Evolutionary conservation across 495 filamentous ascomycete genomes (phyloP).

Genomic region (Coniosporium apollinis): DNA sequence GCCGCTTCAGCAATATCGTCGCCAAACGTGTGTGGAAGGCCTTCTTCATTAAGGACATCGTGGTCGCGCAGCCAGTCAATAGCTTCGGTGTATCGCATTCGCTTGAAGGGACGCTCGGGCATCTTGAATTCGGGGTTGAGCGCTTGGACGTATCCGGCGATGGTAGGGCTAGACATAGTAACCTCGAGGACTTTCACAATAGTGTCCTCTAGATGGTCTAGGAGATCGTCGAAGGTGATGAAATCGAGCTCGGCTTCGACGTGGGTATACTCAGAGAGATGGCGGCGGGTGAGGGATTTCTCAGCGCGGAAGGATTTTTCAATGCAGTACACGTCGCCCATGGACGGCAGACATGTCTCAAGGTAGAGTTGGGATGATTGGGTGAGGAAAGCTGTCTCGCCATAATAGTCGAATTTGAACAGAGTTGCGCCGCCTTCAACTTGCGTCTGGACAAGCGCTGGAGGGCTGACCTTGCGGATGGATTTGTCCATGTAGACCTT

Average conservation of each 20-base stretch:
- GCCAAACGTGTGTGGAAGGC: slow-evolving; percentile 73
- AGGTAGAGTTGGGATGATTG: slow-evolving; percentile 98
- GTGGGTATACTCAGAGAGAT: slow-evolving; percentile 93
- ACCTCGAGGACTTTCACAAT: slow-evolving; percentile 77
- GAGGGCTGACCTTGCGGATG: slow-evolving; percentile 75
- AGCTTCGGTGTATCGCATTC: slow-evolving; percentile 90
- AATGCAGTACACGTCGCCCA: slow-evolving; percentile 93
- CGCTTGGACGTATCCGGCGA: slow-evolving; percentile 50
- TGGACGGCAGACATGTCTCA: slow-evolving; percentile 77
- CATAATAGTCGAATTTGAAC: slow-evolving; percentile 91
- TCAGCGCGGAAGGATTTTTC: slow-evolving; percentile 98
- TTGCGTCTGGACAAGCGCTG: slow-evolving; percentile 96
- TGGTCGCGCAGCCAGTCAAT: slow-evolving; percentile 85
- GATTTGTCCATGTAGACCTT: slow-evolving; percentile 62
- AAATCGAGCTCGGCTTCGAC: slow-evolving; percentile 95
- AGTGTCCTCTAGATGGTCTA: slow-evolving; percentile 75
- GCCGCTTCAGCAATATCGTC: slow-evolving; percentile 98
- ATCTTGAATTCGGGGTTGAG: slow-evolving; percentile 80
- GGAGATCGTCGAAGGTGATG: slow-evolving; percentile 81
- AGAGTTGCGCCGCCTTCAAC: slow-evolving; percentile 92
- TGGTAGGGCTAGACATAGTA: slow-evolving; percentile 52
- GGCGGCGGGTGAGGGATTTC: slow-evolving; percentile 84
- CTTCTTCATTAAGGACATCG: slow-evolving; percentile 85
- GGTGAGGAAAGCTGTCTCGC: slow-evolving; percentile 82
- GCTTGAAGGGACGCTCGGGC: slow-evolving; percentile 73